phyloP scores from a whole-genome alignment of 2,329 filamentous ascomycete species.

The Neocucurbitaria cava region DNA sequence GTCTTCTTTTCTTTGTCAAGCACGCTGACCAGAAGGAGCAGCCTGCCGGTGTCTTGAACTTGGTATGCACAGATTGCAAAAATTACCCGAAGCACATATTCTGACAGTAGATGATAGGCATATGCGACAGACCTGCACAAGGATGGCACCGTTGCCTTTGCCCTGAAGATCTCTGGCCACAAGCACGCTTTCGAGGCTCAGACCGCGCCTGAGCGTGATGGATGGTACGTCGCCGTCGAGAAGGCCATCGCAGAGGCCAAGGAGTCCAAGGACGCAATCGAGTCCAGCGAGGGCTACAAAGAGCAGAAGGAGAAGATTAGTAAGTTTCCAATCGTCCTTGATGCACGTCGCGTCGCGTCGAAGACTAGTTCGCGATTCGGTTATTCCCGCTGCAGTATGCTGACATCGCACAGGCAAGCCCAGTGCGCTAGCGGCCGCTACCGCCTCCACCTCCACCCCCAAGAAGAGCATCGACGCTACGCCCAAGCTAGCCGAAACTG shows the following conservation, averaged over 20 bases:
- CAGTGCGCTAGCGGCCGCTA: conserved; percentile 49
- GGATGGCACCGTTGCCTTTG: conserved; percentile 81
- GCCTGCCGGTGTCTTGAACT: conserved; percentile 81
- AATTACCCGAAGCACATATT: not conserved
- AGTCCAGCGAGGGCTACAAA: conserved; percentile 88
- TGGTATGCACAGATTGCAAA: conserved; percentile 65
- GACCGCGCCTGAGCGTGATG: conserved; percentile 78
- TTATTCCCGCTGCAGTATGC: conserved; percentile 40
- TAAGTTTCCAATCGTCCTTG: conserved; percentile 58
- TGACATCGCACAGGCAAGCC: conserved; percentile 52
- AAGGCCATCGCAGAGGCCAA: conserved; percentile 70
- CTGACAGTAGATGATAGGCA: conserved; percentile 57
- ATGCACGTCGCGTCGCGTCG: conserved; percentile 19
- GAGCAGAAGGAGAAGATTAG: conserved; percentile 75
- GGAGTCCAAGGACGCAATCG: conserved; percentile 74
- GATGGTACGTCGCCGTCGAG: conserved; percentile 84
- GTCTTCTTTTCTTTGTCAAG: conserved; percentile 90
- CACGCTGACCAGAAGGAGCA: conserved; percentile 80
- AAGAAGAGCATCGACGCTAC: conserved; percentile 59
- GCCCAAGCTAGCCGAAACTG: conserved; percentile 45
- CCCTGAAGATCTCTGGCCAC: conserved; percentile 82
- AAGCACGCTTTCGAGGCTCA: conserved; percentile 93
- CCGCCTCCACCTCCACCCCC: conserved; percentile 50
- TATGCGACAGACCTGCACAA: conserved; percentile 75
- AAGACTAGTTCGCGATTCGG: conserved; percentile 33